These are phyloP conservation scores for Clitocybe nebularis DNA, from an alignment of 1,284 basidiomycete genomes.

Conservation along the genomic window DNA sequence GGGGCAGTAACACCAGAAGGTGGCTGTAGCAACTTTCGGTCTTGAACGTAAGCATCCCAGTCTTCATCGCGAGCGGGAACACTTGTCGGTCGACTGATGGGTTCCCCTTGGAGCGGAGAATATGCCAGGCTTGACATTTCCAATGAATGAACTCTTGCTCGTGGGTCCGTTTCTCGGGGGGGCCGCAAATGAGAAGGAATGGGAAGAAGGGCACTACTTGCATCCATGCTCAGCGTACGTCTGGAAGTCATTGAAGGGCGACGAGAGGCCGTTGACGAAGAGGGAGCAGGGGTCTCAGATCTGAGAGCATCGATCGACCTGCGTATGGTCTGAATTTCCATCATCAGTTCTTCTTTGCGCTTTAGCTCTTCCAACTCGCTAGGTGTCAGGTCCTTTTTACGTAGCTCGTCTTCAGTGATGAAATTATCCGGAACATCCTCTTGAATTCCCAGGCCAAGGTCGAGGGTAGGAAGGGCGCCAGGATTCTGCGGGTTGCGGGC, in stretches of 20 bases:
- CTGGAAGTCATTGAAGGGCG: conserved; percentile 64
- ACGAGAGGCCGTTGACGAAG: conserved; percentile 57
- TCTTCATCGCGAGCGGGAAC: conserved; percentile 64
- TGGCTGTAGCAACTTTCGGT: conserved; percentile 75
- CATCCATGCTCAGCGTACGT: conserved; percentile 65
- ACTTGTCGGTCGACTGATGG: conserved; percentile 66
- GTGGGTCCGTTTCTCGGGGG: conserved; percentile 61
- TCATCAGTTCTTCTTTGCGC: conserved; percentile 64
- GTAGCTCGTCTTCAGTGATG: conserved; percentile 43
- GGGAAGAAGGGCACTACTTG: conserved; percentile 41
- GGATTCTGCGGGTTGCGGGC: conserved; percentile 45
- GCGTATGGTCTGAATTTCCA: conserved; percentile 75
- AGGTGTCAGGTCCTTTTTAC: conserved; percentile 35
- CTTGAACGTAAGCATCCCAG: conserved; percentile 77
- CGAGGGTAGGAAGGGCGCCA: conserved; percentile 64
- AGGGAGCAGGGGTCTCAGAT: conserved; percentile 58
- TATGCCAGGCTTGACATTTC: conserved; percentile 50
- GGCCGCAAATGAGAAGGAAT: conserved; percentile 58
- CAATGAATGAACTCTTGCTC: conserved; percentile 65
- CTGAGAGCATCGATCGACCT: conserved; percentile 72
- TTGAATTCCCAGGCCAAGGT: conserved; percentile 69
- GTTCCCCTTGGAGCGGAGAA: conserved; percentile 39
- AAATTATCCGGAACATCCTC: conserved; percentile 68
- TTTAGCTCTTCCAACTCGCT: conserved; percentile 55
- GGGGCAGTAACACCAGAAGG: conserved; percentile 74